A percentile compares a stretch with the other conserved stretches of the same genome.
These are phyloP conservation scores for Avena atlantica DNA, from an alignment of 176 grass and related monocot species.

Conservation along the genomic window DNA sequence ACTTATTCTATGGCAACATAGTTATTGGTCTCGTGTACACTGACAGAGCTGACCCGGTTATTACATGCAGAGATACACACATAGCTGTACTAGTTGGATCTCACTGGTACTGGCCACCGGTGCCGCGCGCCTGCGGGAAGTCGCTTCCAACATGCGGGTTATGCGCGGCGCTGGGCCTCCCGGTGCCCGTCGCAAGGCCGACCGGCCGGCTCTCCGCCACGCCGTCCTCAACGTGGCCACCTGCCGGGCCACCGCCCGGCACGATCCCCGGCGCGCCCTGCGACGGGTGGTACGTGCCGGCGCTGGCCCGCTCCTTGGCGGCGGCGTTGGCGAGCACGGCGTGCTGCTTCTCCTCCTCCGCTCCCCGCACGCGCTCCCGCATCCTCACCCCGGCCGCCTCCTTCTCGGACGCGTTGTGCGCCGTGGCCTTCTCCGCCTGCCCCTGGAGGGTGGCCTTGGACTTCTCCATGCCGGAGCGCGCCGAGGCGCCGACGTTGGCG, in stretches of 20 bases:
- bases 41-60: too few species aligned
- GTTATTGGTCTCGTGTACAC: too few species aligned
- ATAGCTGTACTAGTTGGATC: neutral
- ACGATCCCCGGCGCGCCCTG: conserved; percentile 41
- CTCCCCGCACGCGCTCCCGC: conserved; percentile 36
- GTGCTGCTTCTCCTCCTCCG: conserved; percentile 42
- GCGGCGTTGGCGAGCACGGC: conserved; percentile 36
- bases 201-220: conserved; percentile 30
- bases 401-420: conserved; percentile 30
- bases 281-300: conserved; percentile 30
- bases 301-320: conserved; percentile 36
- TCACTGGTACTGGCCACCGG: conserved; percentile 55
- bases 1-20: too few species aligned
- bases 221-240: conserved; percentile 41
- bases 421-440: conserved; percentile 43
- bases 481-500: conserved; percentile 54
- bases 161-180: conserved; percentile 53
- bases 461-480: conserved; percentile 52
- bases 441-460: conserved; percentile 43
- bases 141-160: conserved; percentile 49
- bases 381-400: conserved; percentile 14
- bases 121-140: conserved; percentile 25
- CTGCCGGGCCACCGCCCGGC: neutral
- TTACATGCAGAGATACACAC: too few species aligned
- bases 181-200: conserved; percentile 37